Percentiles rank a stretch among this genome's conserved stretches.
These are phyloP conservation scores for Fusarium denticulatum DNA, from an alignment of 2,329 filamentous ascomycete species.

Conservation along the genomic window DNA sequence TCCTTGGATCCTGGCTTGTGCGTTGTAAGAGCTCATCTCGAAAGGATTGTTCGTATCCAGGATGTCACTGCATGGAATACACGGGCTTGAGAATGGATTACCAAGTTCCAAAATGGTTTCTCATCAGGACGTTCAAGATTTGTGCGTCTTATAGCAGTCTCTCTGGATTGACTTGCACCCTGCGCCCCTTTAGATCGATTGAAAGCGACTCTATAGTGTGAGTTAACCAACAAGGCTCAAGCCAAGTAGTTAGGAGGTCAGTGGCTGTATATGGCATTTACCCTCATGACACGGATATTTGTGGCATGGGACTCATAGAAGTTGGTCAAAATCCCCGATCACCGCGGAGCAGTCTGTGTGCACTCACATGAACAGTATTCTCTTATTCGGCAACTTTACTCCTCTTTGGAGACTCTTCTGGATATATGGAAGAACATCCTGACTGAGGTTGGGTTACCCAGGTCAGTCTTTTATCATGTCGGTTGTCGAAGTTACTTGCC, in stretches of 20 bases:
- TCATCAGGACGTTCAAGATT: neutral
- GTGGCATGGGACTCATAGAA: neutral
- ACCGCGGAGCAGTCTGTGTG: fast-evolving
- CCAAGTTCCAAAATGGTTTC: slow-evolving; percentile 18
- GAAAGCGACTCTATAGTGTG: fast-evolving
- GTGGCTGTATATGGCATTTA: neutral
- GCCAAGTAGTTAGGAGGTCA: neutral
- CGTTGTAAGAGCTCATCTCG: neutral
- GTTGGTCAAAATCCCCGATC: neutral
- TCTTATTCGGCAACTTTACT: fast-evolving
- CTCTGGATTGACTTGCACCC: neutral
- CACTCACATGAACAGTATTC: neutral
- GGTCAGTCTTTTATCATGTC: neutral
- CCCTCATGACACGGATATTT: neutral
- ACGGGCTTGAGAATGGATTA: slow-evolving; percentile 4
- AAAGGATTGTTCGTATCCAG: neutral
- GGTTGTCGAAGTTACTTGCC: fast-evolving
- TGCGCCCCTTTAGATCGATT: neutral
- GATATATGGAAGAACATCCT: slow-evolving; percentile 1
- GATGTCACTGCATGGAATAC: neutral
- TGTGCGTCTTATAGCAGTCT: neutral
- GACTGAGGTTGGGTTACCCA: neutral
- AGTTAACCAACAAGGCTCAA: fast-evolving
- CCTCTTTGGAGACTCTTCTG: neutral
- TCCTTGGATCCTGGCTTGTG: slow-evolving; percentile 22